Evolutionary conservation across 345 rosid genomes (phyloP).

Genomic region (Corymbia maculata): DNA sequence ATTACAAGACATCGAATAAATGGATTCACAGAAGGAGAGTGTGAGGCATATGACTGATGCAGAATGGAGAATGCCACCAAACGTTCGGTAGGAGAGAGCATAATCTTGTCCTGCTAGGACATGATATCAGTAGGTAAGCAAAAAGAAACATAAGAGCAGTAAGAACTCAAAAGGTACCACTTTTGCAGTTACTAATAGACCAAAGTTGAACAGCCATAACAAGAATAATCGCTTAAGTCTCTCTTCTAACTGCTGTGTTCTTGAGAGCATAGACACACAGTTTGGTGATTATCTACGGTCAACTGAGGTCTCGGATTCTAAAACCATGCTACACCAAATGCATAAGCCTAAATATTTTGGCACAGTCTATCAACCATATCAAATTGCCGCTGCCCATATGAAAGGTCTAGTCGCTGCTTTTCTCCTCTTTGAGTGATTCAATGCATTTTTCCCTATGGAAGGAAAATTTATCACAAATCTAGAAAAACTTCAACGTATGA

Average conservation of each 20-base stretch:
- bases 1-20: slow-evolving; percentile 41
- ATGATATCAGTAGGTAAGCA: not conserved
- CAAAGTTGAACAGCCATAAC: not conserved
- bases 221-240: not conserved
- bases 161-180: not conserved
- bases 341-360: not conserved
- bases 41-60: slow-evolving; percentile 50
- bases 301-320: not conserved
- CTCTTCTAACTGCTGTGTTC: not conserved
- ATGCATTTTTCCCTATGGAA: not conserved
- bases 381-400: not conserved
- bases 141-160: not conserved
- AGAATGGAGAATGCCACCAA: slow-evolving; percentile 60
- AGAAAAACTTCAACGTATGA: not conserved
- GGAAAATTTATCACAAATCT: not conserved
- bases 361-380: not conserved
- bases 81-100: slow-evolving; percentile 55
- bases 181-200: not conserved
- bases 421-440: not conserved
- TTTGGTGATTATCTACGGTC: not conserved
- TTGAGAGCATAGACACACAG: not conserved
- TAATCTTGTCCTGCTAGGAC: slow-evolving; percentile 42
- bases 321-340: not conserved
- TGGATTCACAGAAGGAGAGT: slow-evolving; percentile 45
- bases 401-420: not conserved